Conservation (phyloP, 108 stramenopile genomes). For the Nitzschia putrida region DNA sequence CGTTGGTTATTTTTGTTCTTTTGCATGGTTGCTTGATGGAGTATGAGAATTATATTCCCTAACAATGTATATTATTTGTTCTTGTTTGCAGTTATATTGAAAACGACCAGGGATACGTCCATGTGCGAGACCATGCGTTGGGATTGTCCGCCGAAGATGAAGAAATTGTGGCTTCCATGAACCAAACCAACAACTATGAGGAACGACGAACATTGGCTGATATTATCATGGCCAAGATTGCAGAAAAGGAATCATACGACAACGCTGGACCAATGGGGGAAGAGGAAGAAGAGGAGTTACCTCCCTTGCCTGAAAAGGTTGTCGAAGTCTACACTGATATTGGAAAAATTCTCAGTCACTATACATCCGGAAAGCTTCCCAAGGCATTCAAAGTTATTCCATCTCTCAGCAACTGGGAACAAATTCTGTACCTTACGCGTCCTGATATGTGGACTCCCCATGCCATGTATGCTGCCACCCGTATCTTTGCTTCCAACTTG, state of each 20-base stretch:
- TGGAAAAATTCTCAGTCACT: conserved; percentile 90
- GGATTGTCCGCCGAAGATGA: conserved; percentile 80
- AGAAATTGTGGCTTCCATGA: conserved; percentile 79
- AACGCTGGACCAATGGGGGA: conserved; percentile 21
- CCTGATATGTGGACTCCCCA: conserved; percentile 97
- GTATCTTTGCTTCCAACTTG: conserved; percentile 97
- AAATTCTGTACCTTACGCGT: conserved; percentile 94
- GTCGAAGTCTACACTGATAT: conserved; percentile 96
- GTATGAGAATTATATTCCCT: neutral
- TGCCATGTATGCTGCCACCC: conserved; percentile 94
- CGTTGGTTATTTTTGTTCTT: neutral
- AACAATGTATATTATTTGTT: neutral
- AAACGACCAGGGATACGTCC: conserved; percentile 78
- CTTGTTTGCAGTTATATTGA: conserved; percentile 44
- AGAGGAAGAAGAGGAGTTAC: conserved; percentile 39
- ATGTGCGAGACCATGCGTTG: conserved; percentile 51
- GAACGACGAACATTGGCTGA: conserved; percentile 87
- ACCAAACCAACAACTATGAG: conserved; percentile 40
- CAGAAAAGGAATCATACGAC: conserved; percentile 88
- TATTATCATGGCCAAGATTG: conserved; percentile 97
- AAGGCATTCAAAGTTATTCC: conserved; percentile 99
- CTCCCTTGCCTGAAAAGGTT: conserved; percentile 85
- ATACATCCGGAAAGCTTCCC: conserved; percentile 96
- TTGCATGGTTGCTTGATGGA: neutral
- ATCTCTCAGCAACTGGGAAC: conserved; percentile 95